These are phyloP conservation scores for Anthostomella pinea DNA, from an alignment of 2,329 filamentous ascomycete species.

Conservation along the genomic window DNA sequence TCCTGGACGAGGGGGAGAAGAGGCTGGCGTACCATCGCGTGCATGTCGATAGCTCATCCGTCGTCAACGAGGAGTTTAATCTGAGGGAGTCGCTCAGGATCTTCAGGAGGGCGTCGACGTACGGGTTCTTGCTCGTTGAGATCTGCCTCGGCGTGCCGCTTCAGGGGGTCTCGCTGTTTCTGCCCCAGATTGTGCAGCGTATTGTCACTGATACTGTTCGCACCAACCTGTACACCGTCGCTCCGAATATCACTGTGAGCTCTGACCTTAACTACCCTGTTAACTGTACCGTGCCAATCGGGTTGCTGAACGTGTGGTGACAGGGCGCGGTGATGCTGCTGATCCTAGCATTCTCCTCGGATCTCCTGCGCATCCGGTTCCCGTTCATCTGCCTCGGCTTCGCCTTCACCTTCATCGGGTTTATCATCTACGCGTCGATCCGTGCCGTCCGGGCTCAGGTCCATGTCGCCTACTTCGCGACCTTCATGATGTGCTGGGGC, in stretches of 20 bases:
- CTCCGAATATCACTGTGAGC: slow-evolving; percentile 63
- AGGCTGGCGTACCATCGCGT: slow-evolving; percentile 70
- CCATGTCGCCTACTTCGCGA: slow-evolving; percentile 70
- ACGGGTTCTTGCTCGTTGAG: slow-evolving; percentile 51
- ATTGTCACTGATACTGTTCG: slow-evolving; percentile 48
- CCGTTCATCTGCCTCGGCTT: slow-evolving; percentile 75
- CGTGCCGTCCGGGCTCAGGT: slow-evolving; percentile 57
- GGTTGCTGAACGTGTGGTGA: slow-evolving; percentile 4
- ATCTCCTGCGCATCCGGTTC: slow-evolving; percentile 63
- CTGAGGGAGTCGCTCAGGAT: slow-evolving; percentile 50
- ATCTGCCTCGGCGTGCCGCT: slow-evolving; percentile 59
- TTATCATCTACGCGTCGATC: slow-evolving; percentile 75
- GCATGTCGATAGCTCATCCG: slow-evolving; percentile 68
- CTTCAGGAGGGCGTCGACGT: slow-evolving; percentile 49
- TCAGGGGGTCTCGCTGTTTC: slow-evolving; percentile 52
- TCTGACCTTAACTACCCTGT: neutral
- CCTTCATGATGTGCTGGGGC: slow-evolving; percentile 82
- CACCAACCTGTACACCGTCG: slow-evolving; percentile 80
- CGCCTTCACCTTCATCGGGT: slow-evolving; percentile 70
- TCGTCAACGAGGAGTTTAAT: slow-evolving; percentile 52
- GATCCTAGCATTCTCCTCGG: slow-evolving; percentile 68
- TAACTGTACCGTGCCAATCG: neutral
- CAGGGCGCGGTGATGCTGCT: slow-evolving; percentile 68
- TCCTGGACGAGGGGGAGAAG: slow-evolving; percentile 65
- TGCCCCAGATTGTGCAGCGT: slow-evolving; percentile 53